These are phyloP conservation scores for Penicillium sp. DNA, from an alignment of 2,329 filamentous ascomycete species.

Conservation along the genomic window DNA sequence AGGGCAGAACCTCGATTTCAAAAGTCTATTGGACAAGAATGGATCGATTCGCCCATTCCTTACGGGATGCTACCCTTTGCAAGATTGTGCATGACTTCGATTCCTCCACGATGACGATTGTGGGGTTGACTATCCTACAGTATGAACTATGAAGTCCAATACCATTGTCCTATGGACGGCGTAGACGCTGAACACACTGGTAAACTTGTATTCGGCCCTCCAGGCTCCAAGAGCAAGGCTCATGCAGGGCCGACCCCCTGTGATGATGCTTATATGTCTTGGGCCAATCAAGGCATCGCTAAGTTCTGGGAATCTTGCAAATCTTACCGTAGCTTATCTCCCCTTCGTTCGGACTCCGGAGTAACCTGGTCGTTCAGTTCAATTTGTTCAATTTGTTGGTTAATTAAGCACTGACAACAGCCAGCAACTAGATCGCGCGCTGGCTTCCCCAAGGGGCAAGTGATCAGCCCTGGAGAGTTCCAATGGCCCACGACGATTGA, in stretches of 20 bases:
- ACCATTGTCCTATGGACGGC: not conserved
- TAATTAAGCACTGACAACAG: too few species aligned
- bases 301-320: not conserved
- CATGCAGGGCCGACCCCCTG: conserved; percentile 2
- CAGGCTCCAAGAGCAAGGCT: conserved; percentile 1
- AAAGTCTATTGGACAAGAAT: not conserved
- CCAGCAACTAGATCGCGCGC: not conserved
- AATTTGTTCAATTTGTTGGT: not conserved
- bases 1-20: not conserved
- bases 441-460: not conserved
- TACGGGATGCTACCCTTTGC: conserved; percentile 17
- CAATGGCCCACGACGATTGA: not conserved
- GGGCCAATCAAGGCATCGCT: conserved; percentile 22
- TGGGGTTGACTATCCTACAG: conserved; percentile 10
- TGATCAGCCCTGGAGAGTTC: not conserved
- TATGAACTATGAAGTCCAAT: too few species aligned
- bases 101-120: conserved; percentile 3
- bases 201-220: not conserved
- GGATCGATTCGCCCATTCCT: conserved; percentile 23
- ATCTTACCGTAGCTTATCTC: not conserved
- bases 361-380: not conserved
- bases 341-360: not conserved
- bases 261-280: conserved; percentile 5
- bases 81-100: not conserved
- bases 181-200: not conserved